These are phyloP conservation scores for Colletotrichum sp. DNA, from an alignment of 2,329 filamentous ascomycete species.

Conservation along the genomic window DNA sequence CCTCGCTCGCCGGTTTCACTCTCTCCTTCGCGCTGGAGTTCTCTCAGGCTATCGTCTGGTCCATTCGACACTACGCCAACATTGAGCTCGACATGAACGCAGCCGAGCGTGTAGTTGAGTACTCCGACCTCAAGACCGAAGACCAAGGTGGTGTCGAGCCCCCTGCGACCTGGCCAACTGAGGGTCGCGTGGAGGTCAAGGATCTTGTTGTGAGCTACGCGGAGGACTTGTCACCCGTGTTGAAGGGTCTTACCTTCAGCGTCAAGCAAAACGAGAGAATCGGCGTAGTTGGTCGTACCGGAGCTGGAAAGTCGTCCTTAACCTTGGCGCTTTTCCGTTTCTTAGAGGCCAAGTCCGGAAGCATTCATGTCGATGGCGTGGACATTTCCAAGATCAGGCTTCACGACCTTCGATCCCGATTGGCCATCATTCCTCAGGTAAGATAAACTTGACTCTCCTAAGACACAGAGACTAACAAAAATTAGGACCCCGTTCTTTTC, in stretches of 20 bases:
- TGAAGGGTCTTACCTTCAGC: constrained; percentile 72
- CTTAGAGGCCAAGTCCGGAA: constrained; percentile 70
- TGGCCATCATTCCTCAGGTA: constrained; percentile 78
- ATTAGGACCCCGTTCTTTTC: constrained; percentile 78
- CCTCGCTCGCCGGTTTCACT: constrained; percentile 76
- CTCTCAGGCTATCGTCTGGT: constrained; percentile 66
- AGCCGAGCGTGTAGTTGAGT: constrained; percentile 77
- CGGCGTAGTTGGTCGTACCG: constrained; percentile 80
- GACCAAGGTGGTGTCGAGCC: constrained; percentile 64
- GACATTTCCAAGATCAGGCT: constrained; percentile 77
- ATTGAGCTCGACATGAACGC: constrained; percentile 82
- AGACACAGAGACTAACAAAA: constrained; percentile 11
- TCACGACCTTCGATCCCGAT: constrained; percentile 71
- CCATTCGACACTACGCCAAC: constrained; percentile 70
- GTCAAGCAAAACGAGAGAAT: constrained; percentile 72
- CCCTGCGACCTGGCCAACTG: constrained; percentile 76
- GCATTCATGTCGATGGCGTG: constrained; percentile 72
- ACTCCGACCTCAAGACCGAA: constrained; percentile 72
- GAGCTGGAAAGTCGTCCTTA: constrained; percentile 78
- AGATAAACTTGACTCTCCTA: not conserved
- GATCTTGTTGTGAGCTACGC: constrained; percentile 77
- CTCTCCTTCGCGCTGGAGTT: constrained; percentile 77
- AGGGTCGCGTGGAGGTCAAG: constrained; percentile 75
- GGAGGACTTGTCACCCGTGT: constrained; percentile 70
- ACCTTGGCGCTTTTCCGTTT: constrained; percentile 81